phyloP scores from a whole-genome alignment of 2,329 filamentous ascomycete species.

The Colletotrichum sp. region DNA sequence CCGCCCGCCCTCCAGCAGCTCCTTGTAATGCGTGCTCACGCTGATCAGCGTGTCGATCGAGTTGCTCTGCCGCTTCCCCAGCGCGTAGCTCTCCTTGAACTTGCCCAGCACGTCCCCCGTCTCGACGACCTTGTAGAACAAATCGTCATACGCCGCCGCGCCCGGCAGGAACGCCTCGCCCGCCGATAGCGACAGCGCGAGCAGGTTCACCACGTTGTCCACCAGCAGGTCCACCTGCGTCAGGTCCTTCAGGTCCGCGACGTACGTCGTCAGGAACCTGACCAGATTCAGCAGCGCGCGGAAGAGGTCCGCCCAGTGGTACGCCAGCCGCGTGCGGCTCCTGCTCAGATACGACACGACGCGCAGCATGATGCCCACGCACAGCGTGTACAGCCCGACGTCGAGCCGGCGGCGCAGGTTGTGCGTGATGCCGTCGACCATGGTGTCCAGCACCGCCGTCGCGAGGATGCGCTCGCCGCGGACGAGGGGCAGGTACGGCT shows the following conservation, averaged over 20 bases:
- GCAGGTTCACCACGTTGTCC: conserved; percentile 78
- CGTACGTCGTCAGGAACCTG: conserved; percentile 89
- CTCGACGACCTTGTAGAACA: conserved; percentile 98
- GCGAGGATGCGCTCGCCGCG: conserved; percentile 76
- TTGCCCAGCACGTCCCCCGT: conserved; percentile 81
- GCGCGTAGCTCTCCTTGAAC: conserved; percentile 79
- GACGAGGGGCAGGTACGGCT: conserved; percentile 81
- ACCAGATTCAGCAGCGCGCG: conserved; percentile 85
- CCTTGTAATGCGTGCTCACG: conserved; percentile 86
- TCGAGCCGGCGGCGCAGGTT: conserved; percentile 88
- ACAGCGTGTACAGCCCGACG: conserved; percentile 81
- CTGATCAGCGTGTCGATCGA: conserved; percentile 86
- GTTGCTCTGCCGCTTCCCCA: conserved; percentile 63
- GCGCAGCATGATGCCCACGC: conserved; percentile 81
- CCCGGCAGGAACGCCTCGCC: conserved; percentile 92
- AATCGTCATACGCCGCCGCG: conserved; percentile 87
- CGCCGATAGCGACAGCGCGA: conserved; percentile 82
- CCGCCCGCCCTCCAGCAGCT: conserved; percentile 68
- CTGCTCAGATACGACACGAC: conserved; percentile 84
- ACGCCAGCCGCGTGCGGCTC: conserved; percentile 79
- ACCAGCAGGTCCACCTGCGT: conserved; percentile 76
- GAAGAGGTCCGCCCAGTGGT: conserved; percentile 97
- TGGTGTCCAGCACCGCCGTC: conserved; percentile 80
- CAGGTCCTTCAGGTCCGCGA: conserved; percentile 73
- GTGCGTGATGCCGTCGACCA: conserved; percentile 92